Evolutionary conservation across 116 monocot genomes (phyloP).

Genomic region (Zostera marina): DNA sequence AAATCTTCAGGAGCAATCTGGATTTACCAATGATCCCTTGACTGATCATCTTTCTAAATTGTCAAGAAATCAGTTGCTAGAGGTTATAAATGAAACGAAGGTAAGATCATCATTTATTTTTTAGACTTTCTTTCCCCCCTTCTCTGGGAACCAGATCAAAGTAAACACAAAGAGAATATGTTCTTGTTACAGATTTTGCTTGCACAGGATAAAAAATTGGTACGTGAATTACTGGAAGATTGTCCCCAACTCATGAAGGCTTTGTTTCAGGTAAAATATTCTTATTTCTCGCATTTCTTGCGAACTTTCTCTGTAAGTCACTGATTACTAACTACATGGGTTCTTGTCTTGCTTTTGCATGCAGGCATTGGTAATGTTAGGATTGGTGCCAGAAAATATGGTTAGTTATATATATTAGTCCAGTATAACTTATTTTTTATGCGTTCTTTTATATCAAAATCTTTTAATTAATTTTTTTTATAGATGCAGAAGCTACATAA

Average conservation of each 20-base stretch:
- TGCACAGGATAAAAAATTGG: constrained; percentile 34
- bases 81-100: constrained; percentile 63
- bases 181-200: constrained; percentile 32
- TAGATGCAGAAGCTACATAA: constrained; percentile 64
- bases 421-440: neutral
- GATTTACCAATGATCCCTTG: constrained; percentile 50
- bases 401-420: constrained; percentile 22
- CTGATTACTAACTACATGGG: too few relatives aligned
- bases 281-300: neutral
- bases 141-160: neutral
- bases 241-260: constrained; percentile 50
- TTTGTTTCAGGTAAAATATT: constrained; percentile 56
- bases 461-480: constrained; percentile 7
- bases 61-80: constrained; percentile 56
- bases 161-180: neutral
- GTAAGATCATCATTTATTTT: constrained; percentile 13
- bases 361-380: constrained; percentile 92
- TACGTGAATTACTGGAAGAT: constrained; percentile 35
- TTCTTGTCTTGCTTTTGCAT: neutral
- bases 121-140: neutral
- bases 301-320: neutral
- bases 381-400: constrained; percentile 66
- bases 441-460: neutral
- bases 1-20: constrained; percentile 19
- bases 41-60: constrained; percentile 59